phyloP scores from a whole-genome alignment of 2,329 filamentous ascomycete species.

The Cercospora nicotianae region DNA sequence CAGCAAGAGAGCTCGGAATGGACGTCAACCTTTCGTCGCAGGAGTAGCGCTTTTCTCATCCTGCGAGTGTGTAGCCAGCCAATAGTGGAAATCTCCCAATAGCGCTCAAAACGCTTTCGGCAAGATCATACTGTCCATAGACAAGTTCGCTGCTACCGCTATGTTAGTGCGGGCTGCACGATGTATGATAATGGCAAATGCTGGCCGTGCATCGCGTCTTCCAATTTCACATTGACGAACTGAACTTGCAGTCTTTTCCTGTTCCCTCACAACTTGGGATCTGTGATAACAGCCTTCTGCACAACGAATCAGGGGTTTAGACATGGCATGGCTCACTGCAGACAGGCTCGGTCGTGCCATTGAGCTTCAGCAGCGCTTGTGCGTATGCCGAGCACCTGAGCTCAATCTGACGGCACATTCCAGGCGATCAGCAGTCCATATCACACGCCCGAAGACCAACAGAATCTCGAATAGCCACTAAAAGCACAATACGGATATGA shows the following conservation, averaged over 20 bases:
- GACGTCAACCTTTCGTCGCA: conserved; percentile 13
- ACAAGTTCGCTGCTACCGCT: not conserved
- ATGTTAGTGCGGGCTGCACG: not conserved
- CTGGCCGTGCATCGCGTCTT: not conserved
- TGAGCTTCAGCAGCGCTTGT: too few species aligned
- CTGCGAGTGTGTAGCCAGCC: not conserved
- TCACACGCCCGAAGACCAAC: too few species aligned
- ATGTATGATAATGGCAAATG: not conserved
- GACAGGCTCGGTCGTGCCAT: too few species aligned
- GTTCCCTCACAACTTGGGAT: not conserved
- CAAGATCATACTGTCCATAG: not conserved
- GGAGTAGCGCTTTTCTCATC: not conserved
- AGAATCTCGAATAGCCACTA: too few species aligned
- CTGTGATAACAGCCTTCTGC: not conserved
- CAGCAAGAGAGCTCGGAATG: conserved; percentile 35
- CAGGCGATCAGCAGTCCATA: too few species aligned
- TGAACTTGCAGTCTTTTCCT: not conserved
- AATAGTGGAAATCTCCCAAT: too few species aligned
- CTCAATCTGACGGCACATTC: too few species aligned
- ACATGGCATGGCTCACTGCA: too few species aligned
- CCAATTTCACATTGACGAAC: not conserved
- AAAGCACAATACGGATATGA: too few species aligned
- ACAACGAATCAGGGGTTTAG: not conserved
- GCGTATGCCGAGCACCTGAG: too few species aligned
- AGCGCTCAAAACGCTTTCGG: not conserved